phyloP scores from a whole-genome alignment of 805 yeast genomes.

The Torulaspora franciscae region DNA sequence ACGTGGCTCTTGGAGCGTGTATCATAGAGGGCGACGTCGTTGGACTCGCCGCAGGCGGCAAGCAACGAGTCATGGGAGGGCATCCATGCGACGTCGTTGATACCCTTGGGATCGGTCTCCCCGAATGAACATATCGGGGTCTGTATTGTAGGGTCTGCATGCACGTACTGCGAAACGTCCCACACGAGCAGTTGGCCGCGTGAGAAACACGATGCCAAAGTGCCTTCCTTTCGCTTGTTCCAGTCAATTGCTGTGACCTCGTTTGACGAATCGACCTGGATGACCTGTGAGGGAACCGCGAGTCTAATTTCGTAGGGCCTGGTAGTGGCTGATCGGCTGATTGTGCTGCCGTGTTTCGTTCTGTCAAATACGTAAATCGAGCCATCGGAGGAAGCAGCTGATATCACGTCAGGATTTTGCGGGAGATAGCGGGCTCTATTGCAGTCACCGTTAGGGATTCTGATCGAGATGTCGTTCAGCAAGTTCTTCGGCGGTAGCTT shows the following conservation, averaged over 20 bases:
- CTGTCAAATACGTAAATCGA: slow-evolving; percentile 66
- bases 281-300: slow-evolving; percentile 21
- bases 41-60: slow-evolving; percentile 64
- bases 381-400: slow-evolving; percentile 66
- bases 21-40: slow-evolving; percentile 49
- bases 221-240: slow-evolving; percentile 62
- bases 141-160: slow-evolving; percentile 23
- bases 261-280: slow-evolving; percentile 28
- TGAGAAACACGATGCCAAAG: slow-evolving; percentile 54
- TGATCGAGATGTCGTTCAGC: slow-evolving; percentile 25
- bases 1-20: slow-evolving; percentile 35
- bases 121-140: slow-evolving; percentile 20
- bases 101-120: slow-evolving; percentile 42
- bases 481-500: slow-evolving; percentile 30
- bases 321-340: slow-evolving; percentile 14
- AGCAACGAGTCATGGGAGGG: slow-evolving; percentile 57
- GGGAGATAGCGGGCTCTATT: slow-evolving; percentile 73
- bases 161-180: slow-evolving; percentile 51
- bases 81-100: slow-evolving; percentile 71
- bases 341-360: slow-evolving; percentile 64
- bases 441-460: slow-evolving; percentile 49
- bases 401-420: slow-evolving; percentile 78
- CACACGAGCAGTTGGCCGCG: slow-evolving; percentile 62
- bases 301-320: slow-evolving; percentile 22
- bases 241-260: slow-evolving; percentile 74